Percentiles rank a stretch among this genome's conserved stretches.
Evolutionary conservation across 2,329 filamentous ascomycete species (phyloP).

Genomic region (Xenoacremonium recifei): DNA sequence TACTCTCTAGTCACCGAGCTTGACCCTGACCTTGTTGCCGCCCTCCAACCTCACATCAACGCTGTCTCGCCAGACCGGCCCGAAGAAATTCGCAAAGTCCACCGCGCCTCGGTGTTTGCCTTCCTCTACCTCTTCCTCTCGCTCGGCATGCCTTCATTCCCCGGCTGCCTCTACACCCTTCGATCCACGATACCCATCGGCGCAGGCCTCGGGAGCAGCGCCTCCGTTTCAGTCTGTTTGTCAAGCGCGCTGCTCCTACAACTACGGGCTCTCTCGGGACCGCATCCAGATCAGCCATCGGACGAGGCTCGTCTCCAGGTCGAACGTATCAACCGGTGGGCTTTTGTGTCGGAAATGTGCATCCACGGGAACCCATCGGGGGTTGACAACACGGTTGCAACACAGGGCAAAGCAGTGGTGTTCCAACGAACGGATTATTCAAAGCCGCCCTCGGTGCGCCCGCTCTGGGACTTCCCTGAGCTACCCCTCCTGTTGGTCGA

Average conservation of each 20-base stretch:
- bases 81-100: slow-evolving; percentile 76
- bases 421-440: slow-evolving; percentile 79
- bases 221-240: slow-evolving; percentile 89
- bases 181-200: slow-evolving; percentile 92
- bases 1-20: slow-evolving; percentile 84
- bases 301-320: slow-evolving; percentile 88
- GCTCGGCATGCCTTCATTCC: slow-evolving; percentile 74
- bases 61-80: slow-evolving; percentile 65
- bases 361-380: slow-evolving; percentile 97
- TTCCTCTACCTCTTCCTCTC: slow-evolving; percentile 95
- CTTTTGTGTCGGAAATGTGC: slow-evolving; percentile 94
- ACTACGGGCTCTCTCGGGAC: slow-evolving; percentile 82
- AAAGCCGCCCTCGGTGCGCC: slow-evolving; percentile 72
- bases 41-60: slow-evolving; percentile 76
- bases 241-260: slow-evolving; percentile 82
- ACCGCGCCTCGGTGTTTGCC: slow-evolving; percentile 75
- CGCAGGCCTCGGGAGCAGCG: slow-evolving; percentile 88
- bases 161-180: slow-evolving; percentile 83
- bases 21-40: slow-evolving; percentile 77
- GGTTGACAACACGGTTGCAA: slow-evolving; percentile 93
- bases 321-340: slow-evolving; percentile 96
- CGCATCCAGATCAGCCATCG: slow-evolving; percentile 85
- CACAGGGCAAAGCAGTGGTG: slow-evolving; percentile 89
- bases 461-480: slow-evolving; percentile 86
- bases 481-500: slow-evolving; percentile 87